Evolutionary conservation across 2,329 filamentous ascomycete species (phyloP).

Genomic region (Fusarium concolor): DNA sequence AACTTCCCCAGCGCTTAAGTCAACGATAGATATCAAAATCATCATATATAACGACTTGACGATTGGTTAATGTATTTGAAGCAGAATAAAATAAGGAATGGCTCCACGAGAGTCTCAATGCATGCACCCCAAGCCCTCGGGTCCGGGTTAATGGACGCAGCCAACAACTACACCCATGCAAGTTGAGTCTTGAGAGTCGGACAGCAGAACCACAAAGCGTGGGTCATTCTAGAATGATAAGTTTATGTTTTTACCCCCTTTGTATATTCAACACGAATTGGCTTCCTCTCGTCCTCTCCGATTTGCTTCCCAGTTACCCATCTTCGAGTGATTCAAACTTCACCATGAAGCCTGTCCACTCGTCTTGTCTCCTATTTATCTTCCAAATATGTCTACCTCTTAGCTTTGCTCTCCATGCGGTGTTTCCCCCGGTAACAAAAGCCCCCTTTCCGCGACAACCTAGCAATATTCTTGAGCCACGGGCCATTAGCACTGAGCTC

Average conservation of each 20-base stretch:
- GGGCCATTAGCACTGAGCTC: constrained; percentile 35
- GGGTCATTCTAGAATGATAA: neutral
- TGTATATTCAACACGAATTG: neutral
- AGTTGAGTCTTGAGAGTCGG: neutral
- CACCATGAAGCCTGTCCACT: constrained; percentile 3
- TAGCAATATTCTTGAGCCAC: neutral
- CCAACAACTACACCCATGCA: constrained; percentile 12
- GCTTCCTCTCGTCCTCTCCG: neutral
- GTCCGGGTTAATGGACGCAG: neutral
- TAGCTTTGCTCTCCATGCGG: neutral
- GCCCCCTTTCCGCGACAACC: neutral
- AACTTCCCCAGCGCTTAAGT: too few relatives aligned
- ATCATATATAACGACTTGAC: too few relatives aligned
- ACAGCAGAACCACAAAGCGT: neutral
- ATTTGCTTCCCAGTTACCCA: too few relatives aligned
- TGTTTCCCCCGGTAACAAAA: neutral
- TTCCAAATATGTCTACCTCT: neutral
- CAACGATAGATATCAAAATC: neutral
- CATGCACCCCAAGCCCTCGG: constrained; percentile 10
- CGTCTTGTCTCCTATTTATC: neutral
- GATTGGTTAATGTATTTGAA: neutral
- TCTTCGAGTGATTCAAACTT: neutral
- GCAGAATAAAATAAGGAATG: neutral
- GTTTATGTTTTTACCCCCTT: neutral
- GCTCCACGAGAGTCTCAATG: neutral